These are phyloP conservation scores for Aspergillus affinis DNA, from an alignment of 495 filamentous ascomycete genomes.

Conservation along the genomic window DNA sequence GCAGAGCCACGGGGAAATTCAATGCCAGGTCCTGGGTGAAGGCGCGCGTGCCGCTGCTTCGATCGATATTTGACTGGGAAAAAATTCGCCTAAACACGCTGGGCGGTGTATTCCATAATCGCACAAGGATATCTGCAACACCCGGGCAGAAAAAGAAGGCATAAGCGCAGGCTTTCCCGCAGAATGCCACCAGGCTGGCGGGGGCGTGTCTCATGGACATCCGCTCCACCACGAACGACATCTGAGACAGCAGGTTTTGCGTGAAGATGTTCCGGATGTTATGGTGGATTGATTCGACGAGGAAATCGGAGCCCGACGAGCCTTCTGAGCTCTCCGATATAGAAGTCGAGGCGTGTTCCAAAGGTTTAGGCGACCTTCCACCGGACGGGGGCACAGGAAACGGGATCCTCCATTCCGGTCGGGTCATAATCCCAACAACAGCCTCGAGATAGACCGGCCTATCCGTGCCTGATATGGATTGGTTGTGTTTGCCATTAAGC, in stretches of 20 bases:
- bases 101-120: slow-evolving; percentile 73
- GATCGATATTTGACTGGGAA: slow-evolving; percentile 58
- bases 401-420: slow-evolving; percentile 84
- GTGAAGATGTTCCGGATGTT: slow-evolving; percentile 92
- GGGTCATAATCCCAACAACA: slow-evolving; percentile 80
- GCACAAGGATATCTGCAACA: slow-evolving; percentile 80
- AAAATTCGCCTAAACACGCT: slow-evolving; percentile 68
- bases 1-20: slow-evolving; percentile 71
- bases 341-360: slow-evolving; percentile 39
- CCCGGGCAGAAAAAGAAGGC: slow-evolving; percentile 96
- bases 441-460: slow-evolving; percentile 82
- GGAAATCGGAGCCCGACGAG: slow-evolving; percentile 66
- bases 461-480: slow-evolving; percentile 73
- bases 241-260: slow-evolving; percentile 81
- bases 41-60: slow-evolving; percentile 36
- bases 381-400: slow-evolving; percentile 48
- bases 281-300: slow-evolving; percentile 87
- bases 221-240: slow-evolving; percentile 86
- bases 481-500: slow-evolving; percentile 71
- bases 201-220: slow-evolving; percentile 89
- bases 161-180: slow-evolving; percentile 90
- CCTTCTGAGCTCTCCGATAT: slow-evolving; percentile 42
- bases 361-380: slow-evolving; percentile 27
- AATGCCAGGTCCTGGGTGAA: slow-evolving; percentile 57
- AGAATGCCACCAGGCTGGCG: slow-evolving; percentile 88